phyloP scores from a whole-genome alignment of 495 filamentous ascomycete species.

The Podospora pseudopauciseta region DNA sequence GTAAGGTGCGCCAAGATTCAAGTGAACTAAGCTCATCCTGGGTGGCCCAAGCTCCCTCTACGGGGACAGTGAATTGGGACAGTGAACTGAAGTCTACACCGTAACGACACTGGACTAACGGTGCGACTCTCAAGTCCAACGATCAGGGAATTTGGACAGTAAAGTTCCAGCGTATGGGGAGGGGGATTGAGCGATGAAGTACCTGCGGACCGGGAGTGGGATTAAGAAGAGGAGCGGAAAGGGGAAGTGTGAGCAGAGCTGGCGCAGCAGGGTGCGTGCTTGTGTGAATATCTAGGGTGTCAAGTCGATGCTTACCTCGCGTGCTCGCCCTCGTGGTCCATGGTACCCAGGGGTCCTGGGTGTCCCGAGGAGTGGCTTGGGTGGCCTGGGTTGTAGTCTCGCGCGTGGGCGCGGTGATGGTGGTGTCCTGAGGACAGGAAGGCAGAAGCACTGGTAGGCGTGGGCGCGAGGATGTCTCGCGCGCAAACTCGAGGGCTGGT shows the following conservation, averaged over 20 bases:
- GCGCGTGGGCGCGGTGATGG: not conserved
- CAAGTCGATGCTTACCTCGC: slow-evolving; percentile 10
- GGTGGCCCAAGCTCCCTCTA: not conserved
- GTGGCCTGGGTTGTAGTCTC: not conserved
- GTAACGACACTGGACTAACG: too few relatives aligned
- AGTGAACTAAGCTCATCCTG: not conserved
- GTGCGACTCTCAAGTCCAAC: too few relatives aligned
- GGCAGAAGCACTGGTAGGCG: not conserved
- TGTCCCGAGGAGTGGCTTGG: not conserved
- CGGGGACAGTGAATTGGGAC: not conserved
- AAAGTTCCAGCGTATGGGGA: too few relatives aligned
- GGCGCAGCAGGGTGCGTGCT: not conserved
- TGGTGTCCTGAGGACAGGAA: not conserved
- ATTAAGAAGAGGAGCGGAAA: too few relatives aligned
- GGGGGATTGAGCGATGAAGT: too few relatives aligned
- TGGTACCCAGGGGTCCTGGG: not conserved
- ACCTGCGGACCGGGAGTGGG: too few relatives aligned
- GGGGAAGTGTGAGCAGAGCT: too few relatives aligned
- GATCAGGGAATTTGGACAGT: too few relatives aligned
- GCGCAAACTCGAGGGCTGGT: not conserved
- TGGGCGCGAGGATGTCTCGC: not conserved
- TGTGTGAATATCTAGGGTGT: not conserved
- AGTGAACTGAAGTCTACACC: not conserved
- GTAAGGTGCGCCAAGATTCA: not conserved
- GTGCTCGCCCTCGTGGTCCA: not conserved